Base-by-base conservation (phyloP, 106 monocot genomes). In the Acorus gramineus region DNA sequence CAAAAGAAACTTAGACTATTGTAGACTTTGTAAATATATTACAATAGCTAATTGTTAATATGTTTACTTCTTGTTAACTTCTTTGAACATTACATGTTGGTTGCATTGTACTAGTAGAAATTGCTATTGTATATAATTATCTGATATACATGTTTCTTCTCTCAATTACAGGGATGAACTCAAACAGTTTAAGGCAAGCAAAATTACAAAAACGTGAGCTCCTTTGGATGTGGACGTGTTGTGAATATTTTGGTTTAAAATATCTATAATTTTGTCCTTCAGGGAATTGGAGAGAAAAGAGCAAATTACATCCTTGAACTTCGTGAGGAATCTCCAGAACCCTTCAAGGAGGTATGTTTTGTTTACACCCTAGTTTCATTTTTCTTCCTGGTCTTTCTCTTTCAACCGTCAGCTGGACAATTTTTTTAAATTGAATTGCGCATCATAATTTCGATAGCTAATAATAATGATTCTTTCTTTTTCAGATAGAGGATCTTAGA, bases 251-350 rank as follows among this genome's bases (percentile, higher is more conserved):
- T 28, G 28, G 28, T 28, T 0, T 28, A 28, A 28, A 28, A 28
- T 28, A 28, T 28, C 28, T 28, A 28, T 28, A 28, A 8, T 64
- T 48, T 63, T 49, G 11, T 63, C 46, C 12, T 66, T 43, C 55
- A 82, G 82, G 82, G 82, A 53, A 82, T 82, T 50, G 82, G 82
- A 9, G 78, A 82, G 55, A 82, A 78, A 70, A 70, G 82, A 67
- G 78, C 82, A 59, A 66, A 62, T 3, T 71, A 75, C 14, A 82
- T 82, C 62, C 43, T 82, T 9, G 48, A 82, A 50, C 71, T 74
- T 14, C 82, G 82, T 46, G 71, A 82, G 48, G 7, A 63, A 42
- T 53, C 69, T 44, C 59, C 74, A 6, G 66, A 78, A 51, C 74
- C 74, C 49, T 78, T 82, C 42, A 82, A 75, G 66, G 50, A 82